These are phyloP conservation scores for Candida insectorum DNA, from an alignment of 805 yeast genomes.

Conservation along the genomic window DNA sequence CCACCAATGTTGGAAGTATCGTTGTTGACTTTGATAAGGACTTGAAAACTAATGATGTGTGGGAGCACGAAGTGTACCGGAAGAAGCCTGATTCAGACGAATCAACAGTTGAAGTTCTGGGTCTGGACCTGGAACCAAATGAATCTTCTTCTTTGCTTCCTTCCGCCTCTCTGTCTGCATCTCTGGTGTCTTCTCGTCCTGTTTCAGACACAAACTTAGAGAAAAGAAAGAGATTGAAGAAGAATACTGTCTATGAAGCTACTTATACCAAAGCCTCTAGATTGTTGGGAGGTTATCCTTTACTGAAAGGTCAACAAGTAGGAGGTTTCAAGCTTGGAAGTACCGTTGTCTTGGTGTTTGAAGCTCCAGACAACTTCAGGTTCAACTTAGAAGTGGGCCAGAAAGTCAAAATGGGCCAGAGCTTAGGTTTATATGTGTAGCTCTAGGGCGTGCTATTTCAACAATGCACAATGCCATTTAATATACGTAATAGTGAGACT, in stretches of 20 bases:
- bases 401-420: conserved; percentile 79
- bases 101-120: no score
- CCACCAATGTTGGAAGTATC: conserved; percentile 96
- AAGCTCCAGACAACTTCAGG: conserved; percentile 81
- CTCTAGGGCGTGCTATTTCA: no score
- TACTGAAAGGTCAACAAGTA: conserved; percentile 88
- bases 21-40: conserved; percentile 88
- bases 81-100: conserved; percentile 21
- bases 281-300: conserved; percentile 80
- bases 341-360: conserved; percentile 94
- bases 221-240: conserved; percentile 44
- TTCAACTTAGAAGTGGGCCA: conserved; percentile 73
- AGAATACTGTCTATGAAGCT: conserved; percentile 90
- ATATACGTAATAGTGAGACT: no score
- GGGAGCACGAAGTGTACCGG: conserved; percentile 44
- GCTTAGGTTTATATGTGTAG: conserved; percentile 51
- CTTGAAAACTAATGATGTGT: conserved; percentile 75
- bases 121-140: no score
- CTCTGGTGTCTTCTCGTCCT: conserved; percentile 4
- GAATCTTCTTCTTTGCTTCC: conserved; percentile 2
- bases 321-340: conserved; percentile 97
- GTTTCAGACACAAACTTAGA: conserved; percentile 3
- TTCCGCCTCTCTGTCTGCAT: neutral
- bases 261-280: conserved; percentile 79
- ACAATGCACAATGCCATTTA: no score